phyloP scores from a whole-genome alignment of 108 stramenopile genomes.

The Fragilaria crotonensis region DNA sequence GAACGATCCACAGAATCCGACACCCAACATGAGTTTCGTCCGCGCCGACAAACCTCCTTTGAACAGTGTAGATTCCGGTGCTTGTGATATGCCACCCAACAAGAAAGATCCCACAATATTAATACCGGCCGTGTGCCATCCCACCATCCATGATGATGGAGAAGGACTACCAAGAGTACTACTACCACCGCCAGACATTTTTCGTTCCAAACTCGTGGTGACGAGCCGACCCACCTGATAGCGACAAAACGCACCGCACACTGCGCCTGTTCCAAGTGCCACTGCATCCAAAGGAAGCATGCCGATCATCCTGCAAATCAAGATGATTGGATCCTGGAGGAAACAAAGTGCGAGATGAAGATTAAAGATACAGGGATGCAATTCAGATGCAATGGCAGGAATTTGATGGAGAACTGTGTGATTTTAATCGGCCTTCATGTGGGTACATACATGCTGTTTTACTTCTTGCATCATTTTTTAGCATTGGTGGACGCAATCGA shows the following conservation, averaged over 20 bases:
- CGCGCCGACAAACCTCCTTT: slow-evolving; percentile 39
- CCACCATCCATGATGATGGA: slow-evolving; percentile 1
- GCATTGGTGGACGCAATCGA: too few relatives aligned
- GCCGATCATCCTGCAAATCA: too few relatives aligned
- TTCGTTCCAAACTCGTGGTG: slow-evolving; percentile 43
- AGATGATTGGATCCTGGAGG: too few relatives aligned
- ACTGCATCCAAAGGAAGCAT: slow-evolving; percentile 25
- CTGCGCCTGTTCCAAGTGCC: slow-evolving; percentile 60
- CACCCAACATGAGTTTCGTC: slow-evolving; percentile 52
- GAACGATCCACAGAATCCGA: slow-evolving; percentile 71
- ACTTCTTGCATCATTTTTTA: too few relatives aligned
- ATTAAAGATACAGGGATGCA: too few relatives aligned
- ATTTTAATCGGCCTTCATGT: too few relatives aligned
- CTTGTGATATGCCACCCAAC: slow-evolving; percentile 46
- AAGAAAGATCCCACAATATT: slow-evolving; percentile 66
- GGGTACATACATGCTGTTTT: too few relatives aligned
- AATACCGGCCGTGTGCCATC: slow-evolving; percentile 69
- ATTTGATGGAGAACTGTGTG: too few relatives aligned
- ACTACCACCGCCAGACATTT: slow-evolving; percentile 35
- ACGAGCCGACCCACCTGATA: slow-evolving; percentile 56
- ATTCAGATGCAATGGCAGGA: too few relatives aligned
- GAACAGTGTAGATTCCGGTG: slow-evolving; percentile 11
- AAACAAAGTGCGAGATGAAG: too few relatives aligned
- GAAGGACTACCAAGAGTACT: background rate
- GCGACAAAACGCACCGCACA: slow-evolving; percentile 53